Evolutionary conservation across 1,139 yeast species (phyloP), one percentile per base, ranked within the genome.

Genomic region (Pneumocystis oryctolagi): DNA sequence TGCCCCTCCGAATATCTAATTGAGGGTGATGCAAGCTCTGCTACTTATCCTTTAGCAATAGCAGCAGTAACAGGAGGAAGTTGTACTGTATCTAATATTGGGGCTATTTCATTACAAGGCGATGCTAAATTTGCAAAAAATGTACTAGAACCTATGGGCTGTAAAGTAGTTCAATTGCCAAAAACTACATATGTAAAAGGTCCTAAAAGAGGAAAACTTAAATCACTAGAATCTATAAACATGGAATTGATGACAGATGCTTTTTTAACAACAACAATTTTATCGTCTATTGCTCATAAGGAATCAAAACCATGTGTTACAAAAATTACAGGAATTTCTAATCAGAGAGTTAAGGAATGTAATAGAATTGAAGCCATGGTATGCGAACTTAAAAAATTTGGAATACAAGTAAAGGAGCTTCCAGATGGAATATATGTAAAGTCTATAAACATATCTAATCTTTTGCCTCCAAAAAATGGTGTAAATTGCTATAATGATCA

Each of bases 241-340:
- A 94, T 92, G 98, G 98, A 92, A 75, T 98, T 98, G 64, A 92
- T 92, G 98, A 92, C 99, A 0, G 99, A 92, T 75, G 98, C 98
- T 0, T 92, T 92, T 73, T 79, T 92, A 72, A 92, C 98, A 28
- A 98, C 98, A 0, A 83, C 96, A 61, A 97, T 94, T 25, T 95
- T 89, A 34, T 98, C 98, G 57, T 97, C 98, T 20, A 81, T 88
- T 57, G 95, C 97, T 3, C 63, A 63, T 16, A 72, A 73, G 31
- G 64, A 68, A 16, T 69, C 71, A 16, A 74, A 76, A 5, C 69
- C 71, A 5, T 78, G 79, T 66, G 77, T 84, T 25, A 92, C 97
- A 5, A 81, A 86, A 12, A 92, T 92, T 69, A 83, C 87, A 40
- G 99, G 99, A 67, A 94, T 92, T 76, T 97, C 98, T 58, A 92